Base-by-base conservation (phyloP, 345 rosid genomes). In the Syzygium aromaticum region DNA sequence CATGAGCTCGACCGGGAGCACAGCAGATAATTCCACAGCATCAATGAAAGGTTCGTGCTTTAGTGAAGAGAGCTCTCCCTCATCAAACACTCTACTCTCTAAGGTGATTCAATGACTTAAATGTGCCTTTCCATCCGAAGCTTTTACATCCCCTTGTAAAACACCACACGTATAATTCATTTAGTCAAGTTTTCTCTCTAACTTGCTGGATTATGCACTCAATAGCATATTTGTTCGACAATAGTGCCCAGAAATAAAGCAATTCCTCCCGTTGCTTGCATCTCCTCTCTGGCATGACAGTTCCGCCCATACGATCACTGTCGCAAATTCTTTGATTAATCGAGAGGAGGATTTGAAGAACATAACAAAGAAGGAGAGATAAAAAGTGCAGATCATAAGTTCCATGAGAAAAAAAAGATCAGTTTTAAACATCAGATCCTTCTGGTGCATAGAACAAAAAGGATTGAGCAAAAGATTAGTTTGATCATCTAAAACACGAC, bases 31-130 rank as follows among this genome's bases (percentile, higher is more conserved):
- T 88, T 93, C 93, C 11, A 93, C 94, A 1, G 86, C 89, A 63
- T 93, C 92, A 11, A 90, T 90, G 51, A 91, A 87, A 51, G 94
- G 92, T 88, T 87, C 93, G 19, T 92, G 93, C 93, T 56, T 80
- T 43, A 94, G 94, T 85, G 95, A 90, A 88, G 93, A 84, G 61
- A 95, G 94, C 92, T 93, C 95, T 25, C 91, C 95, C 86, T 91
- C 94, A n/a, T 89, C 94, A 30, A 89, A 88, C 87, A 89, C 90
- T 89, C 87, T 92, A 91, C 86, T 91, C 17, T 84, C 84, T 84
- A 88, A n/a, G 84, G 89, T 38, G 88, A 59, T 83, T 38, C 87
- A 85, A 52, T 91, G 90, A 92, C 59, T 54, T 61, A 61, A 57
- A 54, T 16, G 80, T 21, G 13, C 46, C 13, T 30, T 40, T 73